Base-by-base conservation (phyloP, 352 stramenopile genomes). In the Phytophthora syringae region DNA sequence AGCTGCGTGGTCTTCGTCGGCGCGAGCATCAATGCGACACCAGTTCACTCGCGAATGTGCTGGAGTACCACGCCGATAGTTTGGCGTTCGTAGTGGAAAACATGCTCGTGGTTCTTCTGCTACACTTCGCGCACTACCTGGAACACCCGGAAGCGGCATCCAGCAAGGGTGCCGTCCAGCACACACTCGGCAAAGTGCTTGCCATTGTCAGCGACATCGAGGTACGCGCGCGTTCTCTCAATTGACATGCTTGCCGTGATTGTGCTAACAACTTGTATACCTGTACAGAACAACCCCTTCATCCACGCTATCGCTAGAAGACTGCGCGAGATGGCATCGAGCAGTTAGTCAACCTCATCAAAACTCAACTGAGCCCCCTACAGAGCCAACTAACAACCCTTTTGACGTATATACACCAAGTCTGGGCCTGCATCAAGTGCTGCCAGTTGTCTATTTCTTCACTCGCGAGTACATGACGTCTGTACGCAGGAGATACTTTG, bases 31-130 rank as follows among this genome's bases (percentile, higher is more conserved):
- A 64, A 39, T 76, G 63, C 40, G 77, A 89, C 24, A 76, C 71
- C 7, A 60, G 64, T 20, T 75, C 80, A 54, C 30, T 80, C 43
- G 70, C 81, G 54, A 84, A 71, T 64, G 71, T 92, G 54, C 50
- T 89, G n/a, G 84, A 92, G 62, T 92, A 93, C 56, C 80, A 95
- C 66, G 60, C 61, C 16, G 86, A 95, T 52, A 93, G 83, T 52
- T 60, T 93, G 64, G 61, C 72, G 12, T 95, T 95, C 44, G 65
- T 92, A 37, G 73, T 89, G 16, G 84, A 95, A 74, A 93, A 92
- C 70, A 87, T 90, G 76, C 69, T 84, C 15, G 77, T 90, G 18
- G 72, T 93, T 52, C 70, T 93, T 43, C 43, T 88, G 47, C 72
- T 88, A 22, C 86, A 95, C 65, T 86, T 92, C 27, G 60, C 71